Base-by-base conservation (phyloP, 169 alveolate genomes). In the Hepatocystis sp. region DNA sequence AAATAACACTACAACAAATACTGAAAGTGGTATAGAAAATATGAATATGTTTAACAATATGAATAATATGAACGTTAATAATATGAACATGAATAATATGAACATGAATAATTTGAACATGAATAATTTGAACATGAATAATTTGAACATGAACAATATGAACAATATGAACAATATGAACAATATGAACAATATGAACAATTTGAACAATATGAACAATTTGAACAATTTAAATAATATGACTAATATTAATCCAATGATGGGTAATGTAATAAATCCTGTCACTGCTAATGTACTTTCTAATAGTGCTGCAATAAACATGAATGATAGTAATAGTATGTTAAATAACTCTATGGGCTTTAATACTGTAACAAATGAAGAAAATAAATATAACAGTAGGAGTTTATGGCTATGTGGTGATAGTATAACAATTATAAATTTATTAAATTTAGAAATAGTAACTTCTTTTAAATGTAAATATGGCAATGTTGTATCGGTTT, bases 341-440 rank as follows among this genome's bases (percentile, higher is more conserved):
- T 36, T 5, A 7, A 10, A 10, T 36, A 36, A 5, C 10, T 36
- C 47, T 5, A 36, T 36, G 47, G n/a, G n/a, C n/a, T n/a, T n/a
- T n/a, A n/a, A n/a, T n/a, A n/a, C n/a, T n/a, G n/a, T n/a, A n/a
- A 36, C 47, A 36, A 36, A 21, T 3, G 84, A 60, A 40, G 84
- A 63, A 17, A 28, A 34, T 30, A 76, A 76, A 76, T 76, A 56
- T n/a, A n/a, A n/a, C 30, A 52, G 17, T 53, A 61, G 89, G 11
- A 64, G 66, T 5, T 49, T 81, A 36, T 81, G 89, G 89, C 67
- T 81, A 11, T 81, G 89, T 81, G 89, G 89, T 21, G 89, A 81
- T 39, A 63, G 81, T 53, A 81, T 81, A 34, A 81, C 89, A 1
- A 81, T 81, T 13, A 63, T 81, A n/a, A 81, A 63, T 36, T 65